Percentiles rank a stretch among this genome's conserved stretches.
phyloP scores from a whole-genome alignment of 192 early-diverging fungal genomes.

The Coemansia sp. region DNA sequence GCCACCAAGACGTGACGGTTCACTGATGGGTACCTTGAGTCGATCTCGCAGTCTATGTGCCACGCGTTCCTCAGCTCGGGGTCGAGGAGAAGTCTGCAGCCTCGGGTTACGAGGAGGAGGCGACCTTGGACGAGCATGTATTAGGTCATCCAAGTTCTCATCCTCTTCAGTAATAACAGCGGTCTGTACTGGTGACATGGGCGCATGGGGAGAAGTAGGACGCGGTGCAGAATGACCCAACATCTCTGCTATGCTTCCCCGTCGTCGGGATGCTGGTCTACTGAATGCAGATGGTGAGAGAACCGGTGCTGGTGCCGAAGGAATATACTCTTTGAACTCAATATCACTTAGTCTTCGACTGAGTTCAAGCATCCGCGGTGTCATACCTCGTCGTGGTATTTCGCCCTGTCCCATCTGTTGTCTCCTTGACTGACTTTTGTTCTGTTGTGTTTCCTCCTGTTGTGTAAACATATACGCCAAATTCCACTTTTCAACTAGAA shows the following conservation, averaged over 20 bases:
- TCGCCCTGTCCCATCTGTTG: constrained; percentile 2
- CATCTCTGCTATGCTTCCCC: constrained; percentile 6
- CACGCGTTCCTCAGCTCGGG: too few relatives aligned
- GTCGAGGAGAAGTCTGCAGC: too few relatives aligned
- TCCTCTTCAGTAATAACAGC: not conserved
- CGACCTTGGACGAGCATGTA: not conserved
- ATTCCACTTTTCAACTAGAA: not conserved
- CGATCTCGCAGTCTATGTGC: constrained; percentile 23
- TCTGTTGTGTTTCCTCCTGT: not conserved
- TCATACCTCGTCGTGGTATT: constrained; percentile 21
- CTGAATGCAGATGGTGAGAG: constrained; percentile 11
- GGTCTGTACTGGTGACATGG: not conserved
- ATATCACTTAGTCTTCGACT: constrained; percentile 38
- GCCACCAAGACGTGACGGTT: constrained; percentile 37
- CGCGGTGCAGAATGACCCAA: not conserved
- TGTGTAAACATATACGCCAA: not conserved
- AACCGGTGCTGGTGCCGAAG: constrained; percentile 3
- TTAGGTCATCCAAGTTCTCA: not conserved
- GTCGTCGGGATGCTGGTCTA: not conserved
- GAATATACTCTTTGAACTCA: constrained; percentile 22
- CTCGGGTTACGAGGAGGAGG: constrained; percentile 2
- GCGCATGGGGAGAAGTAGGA: not conserved
- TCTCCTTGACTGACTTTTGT: constrained; percentile 1
- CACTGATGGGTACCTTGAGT: constrained; percentile 30
- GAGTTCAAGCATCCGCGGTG: constrained; percentile 49